Evolutionary conservation across 176 grass and related monocot genomes (phyloP).

Genomic region (bread wheat (Triticum aestivum)): IWGSC_CS_RefSeq_v2.1 NC_057806.1:592979541-592980040

Average conservation of each 20-base stretch:
- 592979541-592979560: too few relatives aligned
- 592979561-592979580: too few relatives aligned
- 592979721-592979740: not conserved
- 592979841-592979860: not conserved
- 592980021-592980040: not conserved
- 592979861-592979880: conserved; percentile 30
- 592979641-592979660: not conserved
- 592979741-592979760: not conserved
- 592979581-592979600: not conserved
- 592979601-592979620: not conserved
- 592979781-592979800: too few relatives aligned
- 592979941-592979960: not conserved
- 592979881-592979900: conserved; percentile 37
- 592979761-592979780: too few relatives aligned
- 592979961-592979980: not conserved
- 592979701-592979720: not conserved
- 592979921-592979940: too few relatives aligned
- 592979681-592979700: not conserved
- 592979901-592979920: not conserved
- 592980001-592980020: not conserved
- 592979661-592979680: not conserved
- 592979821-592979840: too few relatives aligned
- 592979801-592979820: too few relatives aligned
- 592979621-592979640: not conserved
- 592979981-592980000: not conserved